Evolutionary conservation across 441 rosid species (phyloP).

Genomic region (Croton laevigatus): DNA sequence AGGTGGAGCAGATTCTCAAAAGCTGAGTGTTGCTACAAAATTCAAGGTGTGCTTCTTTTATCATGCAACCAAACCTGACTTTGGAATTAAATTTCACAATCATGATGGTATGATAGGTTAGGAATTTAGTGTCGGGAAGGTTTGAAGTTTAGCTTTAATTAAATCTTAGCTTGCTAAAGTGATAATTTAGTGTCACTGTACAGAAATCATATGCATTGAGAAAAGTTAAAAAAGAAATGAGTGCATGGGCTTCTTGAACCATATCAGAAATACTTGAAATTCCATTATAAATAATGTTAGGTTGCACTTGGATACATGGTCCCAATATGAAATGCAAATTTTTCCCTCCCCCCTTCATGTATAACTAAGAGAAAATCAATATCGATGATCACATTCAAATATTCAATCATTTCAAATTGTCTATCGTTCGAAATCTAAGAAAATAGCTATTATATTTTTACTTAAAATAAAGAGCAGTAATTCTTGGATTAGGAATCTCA

Average conservation of each 20-base stretch:
- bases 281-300: neutral
- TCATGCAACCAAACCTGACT: constrained; percentile 1
- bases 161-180: neutral
- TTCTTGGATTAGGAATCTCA: neutral
- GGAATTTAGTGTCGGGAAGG: neutral
- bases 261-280: neutral
- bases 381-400: no score
- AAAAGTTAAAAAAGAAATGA: neutral
- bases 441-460: no score
- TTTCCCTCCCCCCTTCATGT: no score
- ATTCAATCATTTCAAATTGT: no score
- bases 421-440: no score
- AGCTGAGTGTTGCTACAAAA: constrained; percentile 88
- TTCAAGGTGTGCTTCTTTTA: constrained; percentile 67
- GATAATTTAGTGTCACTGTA: neutral
- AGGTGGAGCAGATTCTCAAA: constrained; percentile 98
- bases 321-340: no score
- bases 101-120: neutral
- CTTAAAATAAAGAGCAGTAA: no score
- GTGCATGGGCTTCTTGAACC: neutral
- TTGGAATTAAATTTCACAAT: neutral
- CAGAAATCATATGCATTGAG: neutral
- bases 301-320: neutral
- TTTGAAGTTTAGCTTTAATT: neutral
- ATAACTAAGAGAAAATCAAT: no score